Conservation (phyloP, 2,329 filamentous ascomycete species). For the Ophiocordyceps camponoti-floridani region DNA sequence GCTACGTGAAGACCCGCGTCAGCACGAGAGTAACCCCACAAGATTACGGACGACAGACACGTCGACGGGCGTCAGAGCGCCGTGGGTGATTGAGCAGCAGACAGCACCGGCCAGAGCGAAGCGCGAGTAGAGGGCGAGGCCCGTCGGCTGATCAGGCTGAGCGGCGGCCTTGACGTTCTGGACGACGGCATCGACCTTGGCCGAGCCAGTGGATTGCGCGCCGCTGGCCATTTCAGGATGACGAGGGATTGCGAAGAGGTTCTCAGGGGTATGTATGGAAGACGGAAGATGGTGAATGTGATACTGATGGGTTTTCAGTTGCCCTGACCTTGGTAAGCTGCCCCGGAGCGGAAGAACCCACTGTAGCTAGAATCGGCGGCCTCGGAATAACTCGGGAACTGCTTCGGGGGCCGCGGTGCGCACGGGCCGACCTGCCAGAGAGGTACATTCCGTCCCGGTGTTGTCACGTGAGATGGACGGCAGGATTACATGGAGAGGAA, state of each 20-base stretch:
- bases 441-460: not conserved
- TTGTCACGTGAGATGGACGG: not conserved
- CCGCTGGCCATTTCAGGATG: constrained; percentile 22
- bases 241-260: not conserved
- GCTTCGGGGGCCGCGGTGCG: not conserved
- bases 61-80: constrained; percentile 92
- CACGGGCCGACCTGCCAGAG: not conserved
- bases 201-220: constrained; percentile 17
- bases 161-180: constrained; percentile 20
- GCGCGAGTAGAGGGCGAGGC: constrained; percentile 68
- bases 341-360: not conserved
- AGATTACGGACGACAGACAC: constrained; percentile 54
- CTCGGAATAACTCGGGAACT: constrained; percentile 1
- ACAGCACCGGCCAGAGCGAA: constrained; percentile 95
- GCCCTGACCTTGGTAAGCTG: too few relatives aligned
- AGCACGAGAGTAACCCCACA: not conserved
- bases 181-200: constrained; percentile 26
- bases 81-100: constrained; percentile 97
- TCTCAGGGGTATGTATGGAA: not conserved
- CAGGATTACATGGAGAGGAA: not conserved
- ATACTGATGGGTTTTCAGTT: too few relatives aligned
- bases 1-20: constrained; percentile 26
- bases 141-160: constrained; percentile 24
- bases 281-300: constrained; percentile 12
- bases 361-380: not conserved